Evolutionary conservation across 2,329 filamentous ascomycete genomes (phyloP).

Genomic region (Fusarium pseudograminearum): DNA sequence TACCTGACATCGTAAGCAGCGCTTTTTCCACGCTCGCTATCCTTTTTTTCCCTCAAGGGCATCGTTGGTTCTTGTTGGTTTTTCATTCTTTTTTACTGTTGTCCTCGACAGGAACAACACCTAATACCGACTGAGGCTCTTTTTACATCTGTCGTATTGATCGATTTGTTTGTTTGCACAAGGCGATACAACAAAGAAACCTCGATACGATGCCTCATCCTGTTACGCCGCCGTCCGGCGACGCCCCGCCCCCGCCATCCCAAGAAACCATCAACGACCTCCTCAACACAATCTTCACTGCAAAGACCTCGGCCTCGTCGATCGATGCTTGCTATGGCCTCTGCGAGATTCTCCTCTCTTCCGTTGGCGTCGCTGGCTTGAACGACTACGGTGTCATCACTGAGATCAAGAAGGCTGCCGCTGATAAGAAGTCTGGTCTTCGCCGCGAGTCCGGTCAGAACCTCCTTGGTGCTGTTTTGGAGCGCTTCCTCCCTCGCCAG

Average conservation of each 20-base stretch:
- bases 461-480: slow-evolving; percentile 91
- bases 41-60: slow-evolving; percentile 39
- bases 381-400: slow-evolving; percentile 65
- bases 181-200: slow-evolving; percentile 17
- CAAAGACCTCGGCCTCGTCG: slow-evolving; percentile 75
- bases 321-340: slow-evolving; percentile 73
- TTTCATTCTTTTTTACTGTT: slow-evolving; percentile 12
- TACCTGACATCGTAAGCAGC: slow-evolving; percentile 41
- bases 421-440: slow-evolving; percentile 92
- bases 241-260: slow-evolving; percentile 68
- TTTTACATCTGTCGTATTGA: not conserved
- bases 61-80: slow-evolving; percentile 45
- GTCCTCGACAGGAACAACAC: slow-evolving; percentile 16
- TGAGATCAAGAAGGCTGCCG: slow-evolving; percentile 77
- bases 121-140: slow-evolving; percentile 40
- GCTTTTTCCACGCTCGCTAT: slow-evolving; percentile 40
- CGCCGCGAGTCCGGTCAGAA: slow-evolving; percentile 94
- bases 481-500: slow-evolving; percentile 84
- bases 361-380: slow-evolving; percentile 66
- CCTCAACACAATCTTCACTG: slow-evolving; percentile 75
- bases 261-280: slow-evolving; percentile 74
- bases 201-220: slow-evolving; percentile 60
- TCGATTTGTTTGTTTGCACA: slow-evolving; percentile 1
- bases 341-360: slow-evolving; percentile 69
- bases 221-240: slow-evolving; percentile 61